Conservation (phyloP, 495 filamentous ascomycete species). For the Xanthoparmelia taractica region DNA sequence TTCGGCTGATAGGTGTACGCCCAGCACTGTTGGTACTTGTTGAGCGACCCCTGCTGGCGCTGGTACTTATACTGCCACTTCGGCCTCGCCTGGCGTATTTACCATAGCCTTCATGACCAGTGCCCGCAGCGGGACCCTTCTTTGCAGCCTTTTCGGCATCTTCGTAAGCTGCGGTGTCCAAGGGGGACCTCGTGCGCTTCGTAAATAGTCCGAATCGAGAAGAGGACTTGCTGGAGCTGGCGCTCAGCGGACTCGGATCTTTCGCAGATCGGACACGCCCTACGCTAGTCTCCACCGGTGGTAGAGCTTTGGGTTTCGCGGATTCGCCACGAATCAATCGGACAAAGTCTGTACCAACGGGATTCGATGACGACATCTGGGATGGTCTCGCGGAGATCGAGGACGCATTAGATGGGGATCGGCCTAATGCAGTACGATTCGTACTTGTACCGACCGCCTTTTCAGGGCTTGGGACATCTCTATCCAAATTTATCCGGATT, state of each 20-base stretch:
- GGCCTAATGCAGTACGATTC: conserved; percentile 27
- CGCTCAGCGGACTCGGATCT: conserved; percentile 28
- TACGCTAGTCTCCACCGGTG: conserved; percentile 29
- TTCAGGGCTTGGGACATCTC: conserved; percentile 16
- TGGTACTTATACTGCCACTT: conserved; percentile 43
- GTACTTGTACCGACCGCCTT: conserved; percentile 11
- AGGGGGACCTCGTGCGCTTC: conserved; percentile 60
- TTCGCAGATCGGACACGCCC: conserved; percentile 28
- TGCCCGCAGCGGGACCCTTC: conserved; percentile 86
- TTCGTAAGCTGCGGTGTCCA: conserved; percentile 43
- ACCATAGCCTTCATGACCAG: conserved; percentile 93
- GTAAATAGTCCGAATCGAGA: conserved; percentile 69
- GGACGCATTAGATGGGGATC: conserved; percentile 36
- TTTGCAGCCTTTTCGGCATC: conserved; percentile 50
- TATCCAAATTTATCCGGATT: conserved; percentile 38
- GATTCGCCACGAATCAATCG: conserved; percentile 18
- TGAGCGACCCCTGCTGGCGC: conserved; percentile 42
- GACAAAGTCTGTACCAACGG: conserved; percentile 34
- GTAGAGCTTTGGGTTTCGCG: background rate
- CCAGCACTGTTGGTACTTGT: conserved; percentile 48
- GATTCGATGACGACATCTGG: conserved; percentile 37
- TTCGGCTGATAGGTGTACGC: conserved; percentile 36
- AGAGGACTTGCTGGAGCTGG: conserved; percentile 34
- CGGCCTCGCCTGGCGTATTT: conserved; percentile 52
- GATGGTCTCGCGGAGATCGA: conserved; percentile 33